These are phyloP conservation scores for Pisolithus orientalis DNA, from an alignment of 768 basidiomycete genomes.

Conservation along the genomic window DNA sequence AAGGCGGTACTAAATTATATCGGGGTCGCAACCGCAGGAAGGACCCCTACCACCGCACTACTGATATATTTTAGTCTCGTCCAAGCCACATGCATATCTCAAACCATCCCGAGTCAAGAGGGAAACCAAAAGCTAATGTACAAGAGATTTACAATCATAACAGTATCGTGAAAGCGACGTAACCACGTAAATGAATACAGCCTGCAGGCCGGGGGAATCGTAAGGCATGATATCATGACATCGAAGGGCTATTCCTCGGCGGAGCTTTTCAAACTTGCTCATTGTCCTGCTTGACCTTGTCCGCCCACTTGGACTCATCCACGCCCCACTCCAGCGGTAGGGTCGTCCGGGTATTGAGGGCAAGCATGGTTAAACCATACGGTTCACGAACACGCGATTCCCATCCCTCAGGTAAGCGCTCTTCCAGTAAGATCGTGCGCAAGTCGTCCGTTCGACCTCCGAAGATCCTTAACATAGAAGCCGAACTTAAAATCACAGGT, in stretches of 20 bases:
- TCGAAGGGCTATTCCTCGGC: neutral
- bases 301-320: conserved; percentile 1
- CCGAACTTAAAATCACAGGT: conserved; percentile 36
- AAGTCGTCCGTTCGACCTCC: conserved; percentile 57
- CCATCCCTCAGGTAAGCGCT: conserved; percentile 67
- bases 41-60: neutral
- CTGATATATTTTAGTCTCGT: neutral
- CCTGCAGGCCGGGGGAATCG: too few relatives aligned
- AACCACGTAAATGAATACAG: too few relatives aligned
- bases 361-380: conserved; percentile 52
- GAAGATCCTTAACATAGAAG: conserved; percentile 57
- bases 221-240: neutral
- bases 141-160: neutral
- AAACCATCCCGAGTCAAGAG: too few relatives aligned
- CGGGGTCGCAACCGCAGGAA: neutral
- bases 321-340: conserved; percentile 2
- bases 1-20: neutral
- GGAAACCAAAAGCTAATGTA: neutral
- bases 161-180: neutral
- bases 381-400: conserved; percentile 51
- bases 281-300: neutral
- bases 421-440: conserved; percentile 52
- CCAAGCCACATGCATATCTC: too few relatives aligned
- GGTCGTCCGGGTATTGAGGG: conserved; percentile 39
- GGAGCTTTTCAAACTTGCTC: neutral